Conservation (phyloP, 2,329 filamentous ascomycete genomes). For the Fusarium haematococcum region DNA sequence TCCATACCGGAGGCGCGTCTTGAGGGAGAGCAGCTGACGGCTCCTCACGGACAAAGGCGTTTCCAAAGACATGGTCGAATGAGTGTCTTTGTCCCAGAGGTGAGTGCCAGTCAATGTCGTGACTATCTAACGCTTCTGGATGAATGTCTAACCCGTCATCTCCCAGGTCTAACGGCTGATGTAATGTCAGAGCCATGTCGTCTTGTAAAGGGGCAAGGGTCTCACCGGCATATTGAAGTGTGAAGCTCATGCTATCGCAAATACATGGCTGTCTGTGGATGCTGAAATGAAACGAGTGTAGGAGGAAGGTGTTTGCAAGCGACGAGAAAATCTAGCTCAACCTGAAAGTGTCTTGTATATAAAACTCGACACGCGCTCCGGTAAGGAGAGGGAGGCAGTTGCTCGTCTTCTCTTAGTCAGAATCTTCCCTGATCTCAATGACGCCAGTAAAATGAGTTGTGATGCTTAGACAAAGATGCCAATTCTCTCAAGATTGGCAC, state of each 20-base stretch:
- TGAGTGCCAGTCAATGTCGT: constrained; percentile 6
- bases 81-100: neutral
- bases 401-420: neutral
- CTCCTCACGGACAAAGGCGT: constrained; percentile 14
- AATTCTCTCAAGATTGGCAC: neutral
- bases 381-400: neutral
- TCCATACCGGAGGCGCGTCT: constrained; percentile 24
- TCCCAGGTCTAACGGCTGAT: constrained; percentile 12
- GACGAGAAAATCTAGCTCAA: neutral
- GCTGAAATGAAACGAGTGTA: neutral
- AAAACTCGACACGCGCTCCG: neutral
- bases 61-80: constrained; percentile 20
- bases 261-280: neutral
- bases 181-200: neutral
- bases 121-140: constrained; percentile 2
- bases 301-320: neutral
- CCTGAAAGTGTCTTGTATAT: neutral
- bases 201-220: neutral
- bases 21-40: neutral
- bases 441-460: neutral
- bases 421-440: neutral
- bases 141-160: constrained; percentile 10
- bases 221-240: constrained; percentile 29
- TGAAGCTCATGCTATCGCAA: constrained; percentile 14
- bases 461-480: neutral